Conservation (phyloP, 495 filamentous ascomycete genomes). For the Penicillium bovifimosum region DNA sequence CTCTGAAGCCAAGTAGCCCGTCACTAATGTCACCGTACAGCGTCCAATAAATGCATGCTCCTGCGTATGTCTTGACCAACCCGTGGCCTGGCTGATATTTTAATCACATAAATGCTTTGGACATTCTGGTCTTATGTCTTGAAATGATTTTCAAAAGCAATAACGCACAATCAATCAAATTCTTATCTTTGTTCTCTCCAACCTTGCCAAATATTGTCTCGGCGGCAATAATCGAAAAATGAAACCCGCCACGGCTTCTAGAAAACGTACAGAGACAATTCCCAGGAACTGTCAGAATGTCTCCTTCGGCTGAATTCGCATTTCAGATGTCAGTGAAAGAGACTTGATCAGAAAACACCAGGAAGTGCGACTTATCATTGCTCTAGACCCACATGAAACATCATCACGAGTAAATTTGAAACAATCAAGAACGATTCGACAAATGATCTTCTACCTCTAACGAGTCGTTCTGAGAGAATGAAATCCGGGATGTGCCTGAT, state of each 20-base stretch:
- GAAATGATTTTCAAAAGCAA: slow-evolving; percentile 1
- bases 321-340: not conserved
- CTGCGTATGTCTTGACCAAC: not conserved
- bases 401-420: no score
- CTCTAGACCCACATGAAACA: not conserved
- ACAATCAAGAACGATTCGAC: no score
- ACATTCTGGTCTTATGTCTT: not conserved
- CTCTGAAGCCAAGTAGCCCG: not conserved
- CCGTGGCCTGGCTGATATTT: not conserved
- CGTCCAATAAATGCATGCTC: slow-evolving; percentile 23
- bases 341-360: not conserved
- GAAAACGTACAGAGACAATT: not conserved
- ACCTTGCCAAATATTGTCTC: not conserved
- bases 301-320: not conserved
- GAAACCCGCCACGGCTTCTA: not conserved
- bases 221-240: not conserved
- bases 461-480: not conserved
- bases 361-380: not conserved
- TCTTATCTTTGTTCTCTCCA: not conserved
- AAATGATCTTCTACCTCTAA: no score
- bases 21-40: slow-evolving; percentile 15
- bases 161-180: slow-evolving; percentile 5
- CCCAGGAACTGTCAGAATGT: no score
- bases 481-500: not conserved
- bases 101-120: slow-evolving; percentile 1